Base-by-base conservation (phyloP, 208 protist species). In the Crithidia bombi region DNA sequence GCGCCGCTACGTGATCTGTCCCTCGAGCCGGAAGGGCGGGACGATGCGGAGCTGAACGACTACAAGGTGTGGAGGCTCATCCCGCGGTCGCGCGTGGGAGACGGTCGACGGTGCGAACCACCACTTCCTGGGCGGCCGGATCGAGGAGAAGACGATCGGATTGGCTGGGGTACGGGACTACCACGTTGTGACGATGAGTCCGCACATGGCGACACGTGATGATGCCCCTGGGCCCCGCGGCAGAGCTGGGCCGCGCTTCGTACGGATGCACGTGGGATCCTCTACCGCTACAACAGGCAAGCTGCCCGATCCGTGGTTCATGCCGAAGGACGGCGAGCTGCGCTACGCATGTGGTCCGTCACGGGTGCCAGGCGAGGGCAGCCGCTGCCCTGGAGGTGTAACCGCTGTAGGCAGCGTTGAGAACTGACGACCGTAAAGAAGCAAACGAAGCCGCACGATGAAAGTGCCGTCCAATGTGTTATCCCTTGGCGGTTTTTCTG, bases 1-100 rank as follows among this genome's bases (percentile, higher is more conserved):
- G 71, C 81, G 79, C 62, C 82, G 84, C 65, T 90, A 70, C 62
- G 82, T 89, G 33, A 86, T 93, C 59, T 85, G n/a, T n/a, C 83
- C 64, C 85, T 90, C 47, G 81, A 90, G 14, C 56, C 65, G 28
- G 82, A 87, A 65, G 73, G 57, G 59, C 21, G n/a, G n/a, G 65
- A 84, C 55, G 66, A 72, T 12, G 66, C 66, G 17, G 78, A 89
- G 39, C 38, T 61, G 39, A 56, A 70, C 19, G 62, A 85, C 68
- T 90, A 80, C 69, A 80, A 85, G 65, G 52, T 93, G 61, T n/a
- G n/a, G 58, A 61, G 90, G 75, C 70, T 90, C 32, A 43, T 43
- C 10, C 38, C 38, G 12, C 38, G 38, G 38, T 43, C 38, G 38
- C 38, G 38, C 14, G 38, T 17, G 7, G 26, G 59, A 78, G 38